phyloP scores from a whole-genome alignment of 805 yeast genomes.

The Brettanomyces anomalus region DNA sequence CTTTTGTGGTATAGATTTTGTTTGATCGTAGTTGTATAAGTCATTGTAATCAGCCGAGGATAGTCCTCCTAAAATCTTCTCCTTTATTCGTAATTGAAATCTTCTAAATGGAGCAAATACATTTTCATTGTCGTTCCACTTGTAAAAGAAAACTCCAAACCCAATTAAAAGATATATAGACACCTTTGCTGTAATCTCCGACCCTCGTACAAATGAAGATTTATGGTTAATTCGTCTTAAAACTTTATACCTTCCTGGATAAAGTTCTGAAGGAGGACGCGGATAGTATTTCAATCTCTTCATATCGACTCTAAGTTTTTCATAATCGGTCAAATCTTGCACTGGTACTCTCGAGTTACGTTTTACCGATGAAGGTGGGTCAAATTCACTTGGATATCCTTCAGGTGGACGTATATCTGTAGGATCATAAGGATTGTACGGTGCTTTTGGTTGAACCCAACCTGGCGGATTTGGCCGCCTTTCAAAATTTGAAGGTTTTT shows the following conservation, averaged over 20 bases:
- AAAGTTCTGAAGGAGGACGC: conserved; percentile 61
- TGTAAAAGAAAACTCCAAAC: conserved; percentile 61
- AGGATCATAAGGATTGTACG: conserved; percentile 81
- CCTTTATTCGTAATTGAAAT: conserved; percentile 47
- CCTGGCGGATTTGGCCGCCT: conserved; percentile 71
- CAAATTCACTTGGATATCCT: conserved; percentile 80
- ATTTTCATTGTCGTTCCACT: conserved; percentile 81
- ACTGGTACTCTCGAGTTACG: conserved; percentile 39
- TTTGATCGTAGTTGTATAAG: conserved; percentile 35
- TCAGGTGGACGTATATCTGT: conserved; percentile 67
- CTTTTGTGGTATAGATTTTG: conserved; percentile 30
- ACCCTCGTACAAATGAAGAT: conserved; percentile 48
- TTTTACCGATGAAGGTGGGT: conserved; percentile 54
- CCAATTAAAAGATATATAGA: conserved; percentile 40
- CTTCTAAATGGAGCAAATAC: conserved; percentile 63
- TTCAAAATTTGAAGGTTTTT: conserved; percentile 26
- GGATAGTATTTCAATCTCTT: conserved; percentile 67
- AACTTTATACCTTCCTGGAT: conserved; percentile 74
- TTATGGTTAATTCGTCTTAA: conserved; percentile 49
- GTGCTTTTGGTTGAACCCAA: conserved; percentile 76
- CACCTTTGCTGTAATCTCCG: conserved; percentile 45
- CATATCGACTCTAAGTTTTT: conserved; percentile 66
- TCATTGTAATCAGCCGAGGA: conserved; percentile 56
- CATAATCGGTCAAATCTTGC: conserved; percentile 55
- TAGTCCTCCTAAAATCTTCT: conserved; percentile 42